Evolutionary conservation across 2,329 filamentous ascomycete genomes (phyloP).

Genomic region (Tetracladium maxilliforme): DNA sequence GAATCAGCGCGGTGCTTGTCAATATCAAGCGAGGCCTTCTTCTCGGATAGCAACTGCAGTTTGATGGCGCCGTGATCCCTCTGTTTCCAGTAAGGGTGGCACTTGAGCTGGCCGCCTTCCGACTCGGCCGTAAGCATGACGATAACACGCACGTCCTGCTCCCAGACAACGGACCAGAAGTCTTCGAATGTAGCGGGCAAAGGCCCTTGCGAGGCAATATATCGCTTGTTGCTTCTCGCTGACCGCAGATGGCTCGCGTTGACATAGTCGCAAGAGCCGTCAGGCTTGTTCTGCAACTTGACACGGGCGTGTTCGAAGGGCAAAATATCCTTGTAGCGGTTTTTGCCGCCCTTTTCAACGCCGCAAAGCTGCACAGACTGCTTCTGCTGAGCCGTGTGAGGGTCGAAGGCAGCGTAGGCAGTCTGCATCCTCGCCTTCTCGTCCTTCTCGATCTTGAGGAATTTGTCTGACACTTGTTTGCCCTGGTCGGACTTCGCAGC

Average conservation of each 20-base stretch:
- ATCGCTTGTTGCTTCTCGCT: constrained; percentile 71
- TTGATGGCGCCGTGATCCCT: constrained; percentile 65
- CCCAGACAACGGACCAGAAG: constrained; percentile 97
- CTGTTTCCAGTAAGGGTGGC: constrained; percentile 82
- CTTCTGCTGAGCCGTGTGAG: constrained; percentile 30
- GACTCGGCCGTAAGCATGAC: constrained; percentile 94
- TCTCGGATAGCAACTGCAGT: constrained; percentile 67
- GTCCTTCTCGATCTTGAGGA: constrained; percentile 66
- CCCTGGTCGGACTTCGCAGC: constrained; percentile 56
- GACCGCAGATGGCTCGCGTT: constrained; percentile 83
- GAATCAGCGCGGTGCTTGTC: constrained; percentile 27
- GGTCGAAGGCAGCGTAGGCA: constrained; percentile 51
- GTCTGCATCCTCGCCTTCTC: constrained; percentile 91
- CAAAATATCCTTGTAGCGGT: constrained; percentile 94
- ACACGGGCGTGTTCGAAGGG: constrained; percentile 92
- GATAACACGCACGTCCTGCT: constrained; percentile 86
- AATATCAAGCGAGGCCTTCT: constrained; percentile 65
- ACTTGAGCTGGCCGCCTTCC: constrained; percentile 88
- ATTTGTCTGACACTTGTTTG: constrained; percentile 67
- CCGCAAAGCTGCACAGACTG: constrained; percentile 61
- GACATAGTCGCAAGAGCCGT: constrained; percentile 76
- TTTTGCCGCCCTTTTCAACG: constrained; percentile 88
- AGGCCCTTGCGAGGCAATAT: constrained; percentile 91
- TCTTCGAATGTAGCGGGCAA: constrained; percentile 88
- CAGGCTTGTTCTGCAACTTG: constrained; percentile 51